phyloP scores from a whole-genome alignment of 805 yeast species.

The Candida vaughaniae region DNA sequence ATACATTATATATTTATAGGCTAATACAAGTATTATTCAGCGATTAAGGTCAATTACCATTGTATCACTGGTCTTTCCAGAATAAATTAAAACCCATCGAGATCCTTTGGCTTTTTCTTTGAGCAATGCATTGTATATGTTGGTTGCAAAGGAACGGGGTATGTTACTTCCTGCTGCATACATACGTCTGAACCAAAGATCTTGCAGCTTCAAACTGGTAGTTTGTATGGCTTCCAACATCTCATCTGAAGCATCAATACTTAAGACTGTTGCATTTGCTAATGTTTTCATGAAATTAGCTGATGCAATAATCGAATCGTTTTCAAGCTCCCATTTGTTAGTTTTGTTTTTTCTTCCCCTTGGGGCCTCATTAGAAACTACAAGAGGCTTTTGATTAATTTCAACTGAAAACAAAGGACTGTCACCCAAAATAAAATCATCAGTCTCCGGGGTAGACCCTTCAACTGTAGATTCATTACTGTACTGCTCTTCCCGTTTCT shows the following conservation, averaged over 20 bases:
- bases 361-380: slow-evolving; percentile 79
- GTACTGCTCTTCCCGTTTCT: slow-evolving; percentile 5
- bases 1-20: no score
- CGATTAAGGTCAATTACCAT: slow-evolving; percentile 56
- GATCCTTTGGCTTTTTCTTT: slow-evolving; percentile 74
- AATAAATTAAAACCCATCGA: slow-evolving; percentile 72
- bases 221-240: slow-evolving; percentile 79
- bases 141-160: slow-evolving; percentile 76
- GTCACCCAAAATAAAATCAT: slow-evolving; percentile 19
- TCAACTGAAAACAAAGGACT: slow-evolving; percentile 32
- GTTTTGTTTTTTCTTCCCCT: slow-evolving; percentile 72
- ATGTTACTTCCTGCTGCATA: slow-evolving; percentile 74
- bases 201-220: slow-evolving; percentile 71
- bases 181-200: slow-evolving; percentile 81
- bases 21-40: no score
- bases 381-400: slow-evolving; percentile 54
- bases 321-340: slow-evolving; percentile 76
- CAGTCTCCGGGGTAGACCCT: slow-evolving; percentile 8
- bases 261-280: slow-evolving; percentile 67
- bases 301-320: slow-evolving; percentile 64
- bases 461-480: slow-evolving; percentile 6
- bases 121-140: slow-evolving; percentile 66
- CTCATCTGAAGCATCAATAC: slow-evolving; percentile 81
- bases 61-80: slow-evolving; percentile 75
- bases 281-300: slow-evolving; percentile 52